Percentiles rank a stretch among this genome's conserved stretches.
Evolutionary conservation across 768 basidiomycete genomes (phyloP).

Genomic region (Paxillus involutus): DNA sequence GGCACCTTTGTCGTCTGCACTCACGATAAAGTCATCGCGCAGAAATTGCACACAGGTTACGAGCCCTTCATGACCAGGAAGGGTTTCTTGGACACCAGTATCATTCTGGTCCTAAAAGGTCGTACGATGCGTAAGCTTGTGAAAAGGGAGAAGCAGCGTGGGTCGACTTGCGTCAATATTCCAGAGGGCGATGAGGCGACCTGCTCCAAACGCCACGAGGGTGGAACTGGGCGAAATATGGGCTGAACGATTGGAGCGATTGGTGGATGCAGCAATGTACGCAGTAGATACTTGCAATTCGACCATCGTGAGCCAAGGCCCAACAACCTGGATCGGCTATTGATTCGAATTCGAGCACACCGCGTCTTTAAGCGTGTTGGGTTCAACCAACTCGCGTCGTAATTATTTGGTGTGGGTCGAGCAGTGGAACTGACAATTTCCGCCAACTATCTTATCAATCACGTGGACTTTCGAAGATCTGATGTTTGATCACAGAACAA

Average conservation of each 20-base stretch:
- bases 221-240: constrained; percentile 28
- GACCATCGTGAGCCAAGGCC: constrained; percentile 7
- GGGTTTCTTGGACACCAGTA: constrained; percentile 61
- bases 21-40: constrained; percentile 50
- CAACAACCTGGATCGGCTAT: not conserved
- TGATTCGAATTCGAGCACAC: not conserved
- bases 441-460: constrained; percentile 14
- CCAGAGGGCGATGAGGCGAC: constrained; percentile 61
- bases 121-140: constrained; percentile 2
- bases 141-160: not conserved
- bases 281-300: constrained; percentile 19
- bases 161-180: constrained; percentile 42
- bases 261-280: constrained; percentile 50
- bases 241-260: constrained; percentile 44
- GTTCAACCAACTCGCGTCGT: too few species aligned
- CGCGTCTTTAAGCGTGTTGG: not conserved
- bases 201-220: constrained; percentile 58
- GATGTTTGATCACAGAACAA: too few species aligned
- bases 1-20: constrained; percentile 75
- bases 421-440: too few species aligned
- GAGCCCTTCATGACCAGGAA: constrained; percentile 71
- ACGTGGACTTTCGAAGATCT: constrained; percentile 2
- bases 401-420: too few species aligned
- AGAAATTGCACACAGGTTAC: constrained; percentile 81
- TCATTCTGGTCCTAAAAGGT: constrained; percentile 44